Evolutionary conservation across 2,329 filamentous ascomycete species (phyloP), one percentile per base, ranked within the genome.

Genomic region (Monosporascus sp.): DNA sequence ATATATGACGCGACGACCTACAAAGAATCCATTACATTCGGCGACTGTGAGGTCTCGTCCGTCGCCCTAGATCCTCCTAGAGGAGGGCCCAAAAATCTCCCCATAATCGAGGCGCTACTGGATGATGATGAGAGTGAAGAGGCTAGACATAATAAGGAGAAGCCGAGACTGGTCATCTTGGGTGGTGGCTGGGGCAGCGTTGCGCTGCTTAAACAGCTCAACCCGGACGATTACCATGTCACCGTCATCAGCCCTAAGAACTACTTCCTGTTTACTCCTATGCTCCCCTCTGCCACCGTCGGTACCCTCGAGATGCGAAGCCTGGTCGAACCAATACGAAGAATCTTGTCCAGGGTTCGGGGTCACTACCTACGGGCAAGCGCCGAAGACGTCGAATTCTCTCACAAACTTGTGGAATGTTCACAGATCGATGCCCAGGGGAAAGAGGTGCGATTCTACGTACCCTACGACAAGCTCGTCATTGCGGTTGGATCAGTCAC

Each of bases 241-340:
- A 97, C 93, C 5, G 88, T 99, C 40, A 87, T 99, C 44, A 96
- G 91, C 14, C 93, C 94, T 0, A 88, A 88, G 37, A 97, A 97
- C 65, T 96, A 97, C 74, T 99, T 99, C 74, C 75, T 99, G 35
- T 99, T 99, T 71, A 99, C 94, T 2, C 94, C 94, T 1, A 97
- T 99, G 92, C 78, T 99, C 44, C 94, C 94, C 2, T 96, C 91
- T 37, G 95, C 94, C 7, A 99, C 95, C 0, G 94, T 99, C 6
- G 95, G 95, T 14, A 99, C 94, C 0, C 77, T 99, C 35, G 93
- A 96, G 67, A 76, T 97, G 64, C 81, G 93, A 59, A 96, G 91
- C 49, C 77, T 99, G 54, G 91, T 97, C 41, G 94, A 99, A 71
- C 94, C 94, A 0, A 89, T 99, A 56, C 84, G 94, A 57, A 84